A percentile compares a stretch with the other conserved stretches of the same genome.
Evolutionary conservation across 2,329 filamentous ascomycete genomes (phyloP).

Genomic region (Aureobasidium sp.): DNA sequence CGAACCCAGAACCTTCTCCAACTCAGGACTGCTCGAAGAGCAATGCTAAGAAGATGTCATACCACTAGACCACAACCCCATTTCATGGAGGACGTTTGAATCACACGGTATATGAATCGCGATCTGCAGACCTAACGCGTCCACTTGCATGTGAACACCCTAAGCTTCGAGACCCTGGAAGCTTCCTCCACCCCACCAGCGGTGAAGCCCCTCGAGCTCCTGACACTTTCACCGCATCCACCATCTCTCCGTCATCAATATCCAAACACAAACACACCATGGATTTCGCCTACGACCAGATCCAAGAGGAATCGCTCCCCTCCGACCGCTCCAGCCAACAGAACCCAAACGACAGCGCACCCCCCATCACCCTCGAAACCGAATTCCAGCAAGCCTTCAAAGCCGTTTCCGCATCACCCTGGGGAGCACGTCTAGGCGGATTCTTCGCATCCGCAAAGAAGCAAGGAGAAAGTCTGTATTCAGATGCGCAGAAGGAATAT

Average conservation of each 20-base stretch:
- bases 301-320: constrained; percentile 70
- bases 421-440: constrained; percentile 82
- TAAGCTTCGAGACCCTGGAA: background rate
- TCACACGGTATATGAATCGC: background rate
- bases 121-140: too few species aligned
- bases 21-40: background rate
- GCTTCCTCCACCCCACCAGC: constrained; percentile 1
- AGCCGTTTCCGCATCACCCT: constrained; percentile 82
- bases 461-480: constrained; percentile 84
- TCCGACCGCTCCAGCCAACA: constrained; percentile 22
- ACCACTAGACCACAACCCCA: constrained; percentile 13
- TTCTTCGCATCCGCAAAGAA: constrained; percentile 85
- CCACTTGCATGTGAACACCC: background rate
- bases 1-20: constrained; percentile 15
- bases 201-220: background rate
- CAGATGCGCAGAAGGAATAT: constrained; percentile 76
- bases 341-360: too few species aligned
- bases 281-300: constrained; percentile 97
- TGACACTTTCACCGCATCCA: background rate
- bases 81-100: background rate
- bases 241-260: background rate
- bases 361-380: constrained; percentile 60
- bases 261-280: constrained; percentile 43
- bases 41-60: constrained; percentile 14
- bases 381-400: constrained; percentile 95